Evolutionary conservation across 345 rosid species (phyloP).

Genomic region (Syzygium aqueum): DNA sequence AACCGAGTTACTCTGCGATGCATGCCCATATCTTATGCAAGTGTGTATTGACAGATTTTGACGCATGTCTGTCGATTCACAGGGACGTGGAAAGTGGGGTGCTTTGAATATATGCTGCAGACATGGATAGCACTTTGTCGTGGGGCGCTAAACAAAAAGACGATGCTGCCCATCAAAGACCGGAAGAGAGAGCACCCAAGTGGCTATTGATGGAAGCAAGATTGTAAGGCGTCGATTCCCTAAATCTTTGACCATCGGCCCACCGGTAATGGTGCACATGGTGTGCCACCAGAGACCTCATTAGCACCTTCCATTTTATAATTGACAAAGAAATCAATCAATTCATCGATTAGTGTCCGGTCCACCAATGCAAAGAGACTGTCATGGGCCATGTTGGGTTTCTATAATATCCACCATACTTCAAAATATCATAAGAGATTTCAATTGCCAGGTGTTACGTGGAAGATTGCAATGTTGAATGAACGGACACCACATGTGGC

Average conservation of each 20-base stretch:
- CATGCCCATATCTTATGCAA: not conserved
- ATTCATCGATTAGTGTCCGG: not conserved
- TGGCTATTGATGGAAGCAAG: not conserved
- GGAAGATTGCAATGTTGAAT: not conserved
- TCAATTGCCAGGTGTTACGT: not conserved
- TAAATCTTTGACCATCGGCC: slow-evolving; percentile 3
- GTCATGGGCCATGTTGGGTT: not conserved
- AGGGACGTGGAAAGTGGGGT: not conserved
- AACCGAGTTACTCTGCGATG: not conserved
- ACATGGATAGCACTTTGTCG: not conserved
- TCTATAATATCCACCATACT: not conserved
- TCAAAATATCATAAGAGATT: not conserved
- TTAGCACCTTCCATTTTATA: not conserved
- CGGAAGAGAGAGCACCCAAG: not conserved
- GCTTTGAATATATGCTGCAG: not conserved
- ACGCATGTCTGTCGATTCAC: not conserved
- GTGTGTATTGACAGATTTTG: not conserved
- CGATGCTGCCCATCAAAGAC: not conserved
- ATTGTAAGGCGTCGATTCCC: not conserved
- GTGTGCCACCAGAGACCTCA: not conserved
- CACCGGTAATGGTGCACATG: not conserved
- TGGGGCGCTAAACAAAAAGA: not conserved
- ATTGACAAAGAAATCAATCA: not conserved
- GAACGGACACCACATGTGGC: slow-evolving; percentile 1
- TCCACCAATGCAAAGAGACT: not conserved